Base-by-base conservation (phyloP, 1,139 yeast species). In the Maudiozyma humilis region DNA sequence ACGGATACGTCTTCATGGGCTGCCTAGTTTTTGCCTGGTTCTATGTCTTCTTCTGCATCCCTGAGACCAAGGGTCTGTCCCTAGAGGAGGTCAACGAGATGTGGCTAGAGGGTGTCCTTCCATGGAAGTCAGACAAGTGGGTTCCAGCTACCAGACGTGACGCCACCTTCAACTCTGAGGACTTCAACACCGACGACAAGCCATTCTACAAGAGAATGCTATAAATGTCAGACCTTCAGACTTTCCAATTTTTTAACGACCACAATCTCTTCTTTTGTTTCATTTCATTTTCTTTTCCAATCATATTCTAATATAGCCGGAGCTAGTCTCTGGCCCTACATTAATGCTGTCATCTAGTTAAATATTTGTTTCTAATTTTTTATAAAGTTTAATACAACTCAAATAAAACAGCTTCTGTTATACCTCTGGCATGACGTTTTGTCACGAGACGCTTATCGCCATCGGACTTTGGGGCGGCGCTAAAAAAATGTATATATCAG, bases 1-100 rank as follows among this genome's bases (percentile, higher is more conserved):
- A 44, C 34, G 46, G 46, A 27, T 44, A 44, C 32, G 46, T 44
- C 16, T 44, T 44, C 36, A 44, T 44, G 46, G 46, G 46, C 13
- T 44, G 46, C 33, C 14, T 44, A 23, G 13, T 32, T 12, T 44
- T 44, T 27, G 36, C 44, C 14, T 40, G 32, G 33, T 29, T 40
- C 17, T 44, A 40, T 27, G 46, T 44, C 12, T 44, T 44, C 27
- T 44, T 44, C 41, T 44, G 36, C 23, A 32, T 44, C 37, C 43
- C 46, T 31, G 46, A 44, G 34, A 44, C 46, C 13, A 44, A 44
- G 36, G 46, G 46, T 18, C 29, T 44, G 19, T 36, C 43, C 16
- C 41, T 44, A 20, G 46, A 44, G 33, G 46, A 44, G 37, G 46
- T 44, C 12, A 41, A 44, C 23, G 36, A 23, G 8, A 44, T 44